Percentiles rank a stretch among this genome's conserved stretches.
These are phyloP conservation scores for Thalassiosira livingstoniorum DNA, from an alignment of 352 stramenopile genomes.

Conservation along the genomic window DNA sequence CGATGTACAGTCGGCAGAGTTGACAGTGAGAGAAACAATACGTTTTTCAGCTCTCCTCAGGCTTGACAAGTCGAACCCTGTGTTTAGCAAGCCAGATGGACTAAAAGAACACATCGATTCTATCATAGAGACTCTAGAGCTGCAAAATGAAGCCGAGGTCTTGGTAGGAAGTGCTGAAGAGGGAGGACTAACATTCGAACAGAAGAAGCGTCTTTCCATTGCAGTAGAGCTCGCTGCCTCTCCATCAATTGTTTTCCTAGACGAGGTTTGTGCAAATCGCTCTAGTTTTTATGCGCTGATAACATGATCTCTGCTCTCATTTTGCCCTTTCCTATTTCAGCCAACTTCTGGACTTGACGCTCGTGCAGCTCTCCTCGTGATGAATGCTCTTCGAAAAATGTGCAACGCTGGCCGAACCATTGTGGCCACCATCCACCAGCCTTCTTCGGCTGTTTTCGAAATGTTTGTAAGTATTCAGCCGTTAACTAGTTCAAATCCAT, in stretches of 20 bases:
- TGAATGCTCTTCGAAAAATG: slow-evolving; percentile 88
- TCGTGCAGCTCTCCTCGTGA: slow-evolving; percentile 88
- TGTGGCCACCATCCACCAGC: slow-evolving; percentile 92
- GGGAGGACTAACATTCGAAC: slow-evolving; percentile 88
- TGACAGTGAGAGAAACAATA: slow-evolving; percentile 90
- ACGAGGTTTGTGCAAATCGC: background rate
- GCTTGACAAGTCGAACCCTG: slow-evolving; percentile 74
- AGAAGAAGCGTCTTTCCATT: slow-evolving; percentile 93
- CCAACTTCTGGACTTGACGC: slow-evolving; percentile 80
- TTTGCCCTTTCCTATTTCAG: slow-evolving; percentile 50
- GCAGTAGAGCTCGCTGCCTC: slow-evolving; percentile 88
- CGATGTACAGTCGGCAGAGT: slow-evolving; percentile 88
- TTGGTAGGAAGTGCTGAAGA: slow-evolving; percentile 82
- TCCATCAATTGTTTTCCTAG: slow-evolving; percentile 40
- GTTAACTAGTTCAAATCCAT: no score
- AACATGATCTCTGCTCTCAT: background rate
- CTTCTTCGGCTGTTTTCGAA: slow-evolving; percentile 88
- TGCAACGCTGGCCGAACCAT: slow-evolving; percentile 86
- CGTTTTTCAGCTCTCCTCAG: slow-evolving; percentile 91
- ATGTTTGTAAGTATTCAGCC: slow-evolving; percentile 72
- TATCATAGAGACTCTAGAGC: slow-evolving; percentile 79
- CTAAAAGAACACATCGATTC: slow-evolving; percentile 67
- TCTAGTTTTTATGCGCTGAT: background rate
- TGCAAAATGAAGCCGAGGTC: slow-evolving; percentile 69
- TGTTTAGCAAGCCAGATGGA: slow-evolving; percentile 47